Conservation (phyloP, 208 protist species). For the Lotmaria passim region DNA sequence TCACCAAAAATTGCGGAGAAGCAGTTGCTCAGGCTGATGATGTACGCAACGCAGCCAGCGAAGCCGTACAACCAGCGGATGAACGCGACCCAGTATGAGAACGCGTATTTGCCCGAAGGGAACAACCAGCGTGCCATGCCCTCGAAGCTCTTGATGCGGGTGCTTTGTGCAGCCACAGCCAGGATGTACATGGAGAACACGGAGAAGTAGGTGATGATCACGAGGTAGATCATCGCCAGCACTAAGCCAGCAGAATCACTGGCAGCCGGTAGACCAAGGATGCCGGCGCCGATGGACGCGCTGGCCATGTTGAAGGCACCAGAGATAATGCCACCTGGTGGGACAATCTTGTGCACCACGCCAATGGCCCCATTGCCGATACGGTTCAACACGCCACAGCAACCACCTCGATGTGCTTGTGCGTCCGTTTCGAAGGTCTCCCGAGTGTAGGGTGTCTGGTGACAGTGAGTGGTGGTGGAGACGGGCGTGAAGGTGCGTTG, state of each 20-base stretch:
- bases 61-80: constrained; percentile 43
- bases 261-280: constrained; percentile 47
- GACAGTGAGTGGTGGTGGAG: too few relatives aligned
- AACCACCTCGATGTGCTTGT: background rate
- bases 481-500: too few relatives aligned
- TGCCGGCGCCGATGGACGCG: constrained; percentile 43
- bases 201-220: constrained; percentile 50
- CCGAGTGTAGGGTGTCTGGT: too few relatives aligned
- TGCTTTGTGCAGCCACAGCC: constrained; percentile 39
- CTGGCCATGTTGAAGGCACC: constrained; percentile 46
- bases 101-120: constrained; percentile 26
- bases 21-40: constrained; percentile 45
- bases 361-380: background rate
- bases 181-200: constrained; percentile 49
- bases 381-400: background rate
- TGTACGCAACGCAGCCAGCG: constrained; percentile 33
- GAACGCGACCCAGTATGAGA: constrained; percentile 47
- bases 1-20: constrained; percentile 36
- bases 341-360: constrained; percentile 23
- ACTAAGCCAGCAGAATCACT: constrained; percentile 42
- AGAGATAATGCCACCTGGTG: constrained; percentile 40
- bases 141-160: constrained; percentile 47
- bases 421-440: too few relatives aligned
- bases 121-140: constrained; percentile 42
- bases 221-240: constrained; percentile 36